Percentiles rank a stretch among this genome's conserved stretches.
Conservation (phyloP, 73 alveolate species). For the Loxodes magnus region DNA sequence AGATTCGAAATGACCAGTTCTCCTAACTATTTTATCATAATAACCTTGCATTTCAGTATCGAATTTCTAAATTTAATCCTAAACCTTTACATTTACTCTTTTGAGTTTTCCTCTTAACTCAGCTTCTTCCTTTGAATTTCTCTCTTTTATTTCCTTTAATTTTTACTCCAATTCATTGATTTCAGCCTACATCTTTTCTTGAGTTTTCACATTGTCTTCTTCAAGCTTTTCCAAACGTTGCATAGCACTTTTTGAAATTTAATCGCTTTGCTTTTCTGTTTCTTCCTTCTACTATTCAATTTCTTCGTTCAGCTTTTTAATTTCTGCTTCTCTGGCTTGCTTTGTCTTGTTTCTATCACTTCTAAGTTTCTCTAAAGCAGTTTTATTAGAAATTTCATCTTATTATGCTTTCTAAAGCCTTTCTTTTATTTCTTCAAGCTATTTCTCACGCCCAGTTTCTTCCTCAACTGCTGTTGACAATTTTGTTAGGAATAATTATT, state of each 20-base stretch:
- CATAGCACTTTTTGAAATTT: background rate
- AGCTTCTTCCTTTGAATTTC: background rate
- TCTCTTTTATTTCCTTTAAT: background rate
- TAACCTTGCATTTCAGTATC: slow-evolving; percentile 8
- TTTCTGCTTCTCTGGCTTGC: slow-evolving; percentile 5
- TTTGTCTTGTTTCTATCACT: slow-evolving; percentile 4
- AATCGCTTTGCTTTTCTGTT: background rate
- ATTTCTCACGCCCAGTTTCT: slow-evolving; percentile 1
- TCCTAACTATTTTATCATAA: no score
- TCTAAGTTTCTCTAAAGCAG: background rate
- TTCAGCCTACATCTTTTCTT: no score
- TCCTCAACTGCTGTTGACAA: slow-evolving; percentile 11
- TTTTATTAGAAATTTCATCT: background rate
- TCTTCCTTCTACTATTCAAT: slow-evolving; percentile 1
- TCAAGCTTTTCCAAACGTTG: background rate
- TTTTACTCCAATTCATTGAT: background rate
- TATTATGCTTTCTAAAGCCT: slow-evolving; percentile 1
- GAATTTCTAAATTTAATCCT: background rate
- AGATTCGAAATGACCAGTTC: no score
- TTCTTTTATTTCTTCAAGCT: slow-evolving; percentile 10
- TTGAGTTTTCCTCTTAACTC: background rate
- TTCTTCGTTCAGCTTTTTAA: background rate
- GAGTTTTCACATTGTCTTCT: background rate
- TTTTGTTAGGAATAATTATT: background rate
- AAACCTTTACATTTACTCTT: background rate